These are phyloP conservation scores for Linum usitatissimum DNA, from an alignment of 345 rosid genomes.

Conservation along the genomic window DNA sequence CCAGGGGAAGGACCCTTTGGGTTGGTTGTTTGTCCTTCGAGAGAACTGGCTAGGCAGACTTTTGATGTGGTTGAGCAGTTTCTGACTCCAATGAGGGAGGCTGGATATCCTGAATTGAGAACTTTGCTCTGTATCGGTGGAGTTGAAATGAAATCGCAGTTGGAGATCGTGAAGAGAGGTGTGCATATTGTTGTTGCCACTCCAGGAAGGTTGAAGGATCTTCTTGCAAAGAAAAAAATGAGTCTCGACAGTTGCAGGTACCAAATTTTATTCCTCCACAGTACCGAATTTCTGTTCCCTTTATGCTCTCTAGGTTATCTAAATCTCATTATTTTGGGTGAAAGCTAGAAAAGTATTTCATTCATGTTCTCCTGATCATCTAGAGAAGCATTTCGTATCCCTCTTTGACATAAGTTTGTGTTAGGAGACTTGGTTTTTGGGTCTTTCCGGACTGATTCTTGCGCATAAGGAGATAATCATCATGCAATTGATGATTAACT, in stretches of 20 bases:
- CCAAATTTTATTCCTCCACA: background rate
- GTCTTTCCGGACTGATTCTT: too few relatives aligned
- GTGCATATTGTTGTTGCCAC: constrained; percentile 3
- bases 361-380: too few relatives aligned
- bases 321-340: too few relatives aligned
- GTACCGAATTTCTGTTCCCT: background rate
- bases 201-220: background rate
- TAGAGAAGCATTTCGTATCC: too few relatives aligned
- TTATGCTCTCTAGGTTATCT: background rate
- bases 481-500: too few relatives aligned
- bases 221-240: background rate
- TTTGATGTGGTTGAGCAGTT: background rate
- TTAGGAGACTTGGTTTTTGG: too few relatives aligned
- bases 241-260: constrained; percentile 20
- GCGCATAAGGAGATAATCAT: too few relatives aligned
- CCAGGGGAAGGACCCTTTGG: background rate
- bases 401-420: too few relatives aligned
- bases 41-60: background rate
- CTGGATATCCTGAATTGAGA: background rate
- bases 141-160: background rate
- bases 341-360: too few relatives aligned
- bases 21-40: constrained; percentile 5
- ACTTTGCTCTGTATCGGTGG: background rate
- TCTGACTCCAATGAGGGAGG: background rate
- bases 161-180: constrained; percentile 1